phyloP scores from a whole-genome alignment of 1,284 basidiomycete species.

The Vanrija humicola region DNA sequence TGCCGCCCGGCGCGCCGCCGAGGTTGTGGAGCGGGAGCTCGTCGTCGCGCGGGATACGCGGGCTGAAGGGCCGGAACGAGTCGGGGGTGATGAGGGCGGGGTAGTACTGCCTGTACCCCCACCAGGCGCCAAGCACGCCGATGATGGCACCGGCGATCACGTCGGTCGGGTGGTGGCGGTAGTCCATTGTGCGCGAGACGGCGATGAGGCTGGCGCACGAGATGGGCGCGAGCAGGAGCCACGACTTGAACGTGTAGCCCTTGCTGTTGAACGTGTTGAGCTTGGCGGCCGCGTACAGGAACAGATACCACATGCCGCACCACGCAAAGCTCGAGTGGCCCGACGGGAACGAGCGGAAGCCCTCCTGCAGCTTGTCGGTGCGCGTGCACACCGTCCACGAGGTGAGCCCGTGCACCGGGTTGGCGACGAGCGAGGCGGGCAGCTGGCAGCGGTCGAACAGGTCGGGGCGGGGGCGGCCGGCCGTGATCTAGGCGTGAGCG shows the following conservation, averaged over 20 bases:
- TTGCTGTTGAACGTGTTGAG: conserved; percentile 77
- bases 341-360: conserved; percentile 87
- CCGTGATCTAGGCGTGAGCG: conserved; percentile 49
- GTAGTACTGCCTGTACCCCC: conserved; percentile 46
- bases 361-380: conserved; percentile 68
- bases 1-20: not conserved
- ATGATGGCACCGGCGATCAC: conserved; percentile 43
- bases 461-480: conserved; percentile 87
- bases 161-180: conserved; percentile 43
- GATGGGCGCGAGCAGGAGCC: conserved; percentile 75
- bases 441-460: conserved; percentile 81
- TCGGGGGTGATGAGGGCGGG: conserved; percentile 31
- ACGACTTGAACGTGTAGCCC: conserved; percentile 79
- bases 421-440: conserved; percentile 57
- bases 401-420: conserved; percentile 67
- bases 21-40: conserved; percentile 9
- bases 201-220: conserved; percentile 76
- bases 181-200: conserved; percentile 72
- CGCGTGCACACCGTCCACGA: conserved; percentile 74
- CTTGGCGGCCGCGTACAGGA: conserved; percentile 57
- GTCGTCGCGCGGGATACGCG: conserved; percentile 33
- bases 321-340: conserved; percentile 72
- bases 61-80: conserved; percentile 39
- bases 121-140: conserved; percentile 38
- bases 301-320: conserved; percentile 47